Base-by-base conservation (phyloP, 805 yeast genomes). In the Wickerhamiella shivajii region DNA sequence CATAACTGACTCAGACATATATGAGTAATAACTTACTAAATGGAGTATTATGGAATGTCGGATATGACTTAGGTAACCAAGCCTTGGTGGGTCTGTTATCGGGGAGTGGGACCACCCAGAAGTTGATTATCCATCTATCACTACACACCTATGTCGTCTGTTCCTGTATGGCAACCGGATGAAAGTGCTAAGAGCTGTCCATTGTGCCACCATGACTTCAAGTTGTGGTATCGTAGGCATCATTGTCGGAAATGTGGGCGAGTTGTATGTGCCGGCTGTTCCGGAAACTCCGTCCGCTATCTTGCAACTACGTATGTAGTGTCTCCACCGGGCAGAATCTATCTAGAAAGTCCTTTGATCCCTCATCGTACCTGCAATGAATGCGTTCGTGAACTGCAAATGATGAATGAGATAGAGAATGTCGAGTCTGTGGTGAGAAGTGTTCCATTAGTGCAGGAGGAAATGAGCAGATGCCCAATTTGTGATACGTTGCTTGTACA, bases 211-310 rank as follows among this genome's bases (percentile, higher is more conserved):
- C 39, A 50, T 1, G 35, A 42, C 24, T 81, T 73, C 56, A 60
- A 74, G 2, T 53, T 79, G 37, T 72, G 77, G 52, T 67, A 61
- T 49, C 63, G 94, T 37, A 65, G 84, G 36, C 94, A 81, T 55
- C 94, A 81, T 52, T 81, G 94, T 53, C 54, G 63, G 10, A 55
- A 56, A 38, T 81, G 94, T 56, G 94, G 94, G 3, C 60, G 71
- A 21, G 75, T 83, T 1, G 79, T 76, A 12, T 81, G 94, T 53
- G 75, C 71, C 19, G 46, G 51, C 24, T 81, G 94, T 47, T 73
- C 87, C 5, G 50, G 58, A 6, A 61, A 67, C 15, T 53, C 55
- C 26, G 61, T 69, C 5, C 59, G 63, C 21, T 77, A 74, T 49
- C 61, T 73, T 28, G 70, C 78, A 8, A 64, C 69, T 26, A 68